Evolutionary conservation across 176 grass and related monocot genomes (phyloP), one percentile per base, ranked within the genome.

Genomic region (Tillandsia leiboldiana): DNA sequence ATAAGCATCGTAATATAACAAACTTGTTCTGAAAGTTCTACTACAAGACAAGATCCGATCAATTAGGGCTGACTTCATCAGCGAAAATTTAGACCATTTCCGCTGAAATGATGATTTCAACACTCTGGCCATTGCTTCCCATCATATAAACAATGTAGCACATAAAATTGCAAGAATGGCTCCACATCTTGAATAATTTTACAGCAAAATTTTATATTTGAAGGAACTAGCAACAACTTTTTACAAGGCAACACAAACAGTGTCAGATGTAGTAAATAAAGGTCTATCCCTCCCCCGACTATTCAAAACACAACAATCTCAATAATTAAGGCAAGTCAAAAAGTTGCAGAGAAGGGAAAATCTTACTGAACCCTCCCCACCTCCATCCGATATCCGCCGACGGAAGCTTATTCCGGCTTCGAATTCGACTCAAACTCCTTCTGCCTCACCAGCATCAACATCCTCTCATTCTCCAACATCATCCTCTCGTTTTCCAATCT

Each of bases 401-500:
- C 4, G 2, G 59, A 14, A 67, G 73, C 51, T 24, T 57, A 15
- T 53, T 51, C 67, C 33, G 47, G 49, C 17, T 27, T 51, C 2
- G 18, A 23, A 61, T 50, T 28, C 65, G 69, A 53, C 42, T 77
- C 75, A 65, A 69, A 48, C 53, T 68, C 65, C 75, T 62, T 61
- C 52, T 62, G 65, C 52, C 66, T 77, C 42, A 69, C 66, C 7
- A 59, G 65, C 12, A 77, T 69, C 53, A 10, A 11, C 66, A 77
- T 69, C 12, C 13, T 65, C 33, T 77, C 75, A 12, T 77, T 77
- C 66, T 77, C 75, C 29, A 77, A 47, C 53, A 12, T 77, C 66
- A 77, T 49, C 18, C 75, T 77, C 52, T 77, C 75, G 27, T 77
- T 77, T 66, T 69, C 52, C 20, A 77, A 53, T 13, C 42, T 58